A percentile compares a stretch with the other conserved stretches of the same genome.
These are phyloP conservation scores for Ciborinia camelliae DNA, from an alignment of 2,329 filamentous ascomycete genomes.

Conservation along the genomic window DNA sequence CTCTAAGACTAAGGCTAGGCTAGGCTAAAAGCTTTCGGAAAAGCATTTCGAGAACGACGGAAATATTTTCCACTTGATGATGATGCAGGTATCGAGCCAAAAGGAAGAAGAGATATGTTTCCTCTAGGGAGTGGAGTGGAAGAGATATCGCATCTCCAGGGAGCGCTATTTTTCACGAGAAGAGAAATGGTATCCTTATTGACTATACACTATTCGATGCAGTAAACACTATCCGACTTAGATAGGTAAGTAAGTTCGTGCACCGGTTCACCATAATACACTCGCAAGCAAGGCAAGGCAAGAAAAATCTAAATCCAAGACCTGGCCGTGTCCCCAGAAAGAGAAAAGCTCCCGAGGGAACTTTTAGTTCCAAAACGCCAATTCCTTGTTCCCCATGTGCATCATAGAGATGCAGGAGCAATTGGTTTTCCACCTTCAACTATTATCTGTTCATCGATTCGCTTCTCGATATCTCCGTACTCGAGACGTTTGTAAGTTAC, in stretches of 20 bases:
- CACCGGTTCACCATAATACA: not conserved
- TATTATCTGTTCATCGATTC: conserved; percentile 62
- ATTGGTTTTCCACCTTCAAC: conserved; percentile 54
- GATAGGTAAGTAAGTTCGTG: not conserved
- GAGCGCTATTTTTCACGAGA: not conserved
- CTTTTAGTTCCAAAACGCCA: not conserved
- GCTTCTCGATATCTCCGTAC: conserved; percentile 51
- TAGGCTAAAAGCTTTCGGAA: no score
- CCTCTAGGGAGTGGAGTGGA: no score
- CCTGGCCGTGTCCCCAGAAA: not conserved
- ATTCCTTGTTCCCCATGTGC: not conserved
- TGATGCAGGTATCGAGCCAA: no score
- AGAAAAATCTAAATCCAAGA: not conserved
- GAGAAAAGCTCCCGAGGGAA: not conserved
- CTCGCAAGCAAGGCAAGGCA: not conserved
- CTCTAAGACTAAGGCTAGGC: no score
- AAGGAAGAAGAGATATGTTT: no score
- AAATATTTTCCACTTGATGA: no score
- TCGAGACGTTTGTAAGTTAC: conserved; percentile 91
- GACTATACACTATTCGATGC: not conserved
- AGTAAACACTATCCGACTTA: not conserved
- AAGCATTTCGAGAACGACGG: no score
- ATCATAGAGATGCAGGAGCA: not conserved
- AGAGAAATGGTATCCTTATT: not conserved
- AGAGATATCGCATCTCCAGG: not conserved